Percentiles rank a stretch among this genome's conserved stretches.
Evolutionary conservation across 1,284 basidiomycete species (phyloP).

Genomic region (Irpex sp.): DNA sequence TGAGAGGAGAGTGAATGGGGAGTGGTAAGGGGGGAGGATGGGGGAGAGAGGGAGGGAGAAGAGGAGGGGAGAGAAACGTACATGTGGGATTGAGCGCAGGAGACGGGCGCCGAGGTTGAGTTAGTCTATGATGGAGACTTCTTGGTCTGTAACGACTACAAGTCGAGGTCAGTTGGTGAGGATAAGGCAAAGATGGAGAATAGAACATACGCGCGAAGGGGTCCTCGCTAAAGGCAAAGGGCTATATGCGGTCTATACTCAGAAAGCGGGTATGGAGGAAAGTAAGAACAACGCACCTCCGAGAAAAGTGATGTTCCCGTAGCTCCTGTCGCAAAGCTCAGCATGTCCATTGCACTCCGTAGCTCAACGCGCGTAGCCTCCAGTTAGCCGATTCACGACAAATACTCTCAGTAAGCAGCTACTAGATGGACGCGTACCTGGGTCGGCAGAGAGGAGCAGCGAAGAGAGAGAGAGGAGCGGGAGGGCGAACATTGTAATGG

Average conservation of each 20-base stretch:
- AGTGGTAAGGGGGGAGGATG: no score
- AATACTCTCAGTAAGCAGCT: no score
- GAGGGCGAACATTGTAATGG: neutral
- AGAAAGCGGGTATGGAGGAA: no score
- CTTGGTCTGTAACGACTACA: conserved; percentile 61
- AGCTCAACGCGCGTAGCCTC: no score
- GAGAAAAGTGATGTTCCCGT: conserved; percentile 60
- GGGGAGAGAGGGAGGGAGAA: no score
- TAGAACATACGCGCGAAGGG: conserved; percentile 40
- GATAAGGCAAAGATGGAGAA: neutral
- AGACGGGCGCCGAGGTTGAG: conserved; percentile 67
- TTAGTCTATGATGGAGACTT: conserved; percentile 56
- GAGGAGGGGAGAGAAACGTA: conserved; percentile 12
- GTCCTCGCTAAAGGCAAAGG: conserved; percentile 54
- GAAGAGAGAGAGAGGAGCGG: neutral
- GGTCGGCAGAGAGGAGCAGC: no score
- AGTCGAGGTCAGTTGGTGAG: no score
- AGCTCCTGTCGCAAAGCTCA: conserved; percentile 56
- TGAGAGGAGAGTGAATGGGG: no score
- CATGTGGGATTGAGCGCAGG: conserved; percentile 66
- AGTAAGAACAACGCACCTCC: no score
- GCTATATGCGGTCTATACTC: conserved; percentile 35
- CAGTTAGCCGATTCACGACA: no score
- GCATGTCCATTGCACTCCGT: conserved; percentile 55
- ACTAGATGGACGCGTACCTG: no score